Percentiles rank a stretch among this genome's conserved stretches.
Evolutionary conservation across 306 rosid species (phyloP).

Genomic region (Corylus heterophylla): DNA sequence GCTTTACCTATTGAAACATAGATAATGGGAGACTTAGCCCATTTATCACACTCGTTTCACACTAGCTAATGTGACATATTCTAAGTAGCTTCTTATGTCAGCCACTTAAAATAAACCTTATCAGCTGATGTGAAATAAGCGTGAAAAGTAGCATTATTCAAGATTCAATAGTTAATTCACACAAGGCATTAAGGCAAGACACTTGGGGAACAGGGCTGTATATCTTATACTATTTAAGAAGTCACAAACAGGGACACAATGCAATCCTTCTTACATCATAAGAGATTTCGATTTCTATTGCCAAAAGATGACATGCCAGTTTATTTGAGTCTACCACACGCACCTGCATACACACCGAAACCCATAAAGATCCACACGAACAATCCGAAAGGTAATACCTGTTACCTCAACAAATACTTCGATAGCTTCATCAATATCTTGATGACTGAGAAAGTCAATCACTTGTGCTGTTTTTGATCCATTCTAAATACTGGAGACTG

Average conservation of each 20-base stretch:
- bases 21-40: no score
- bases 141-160: no score
- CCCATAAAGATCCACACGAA: conserved; percentile 10
- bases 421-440: conserved; percentile 1
- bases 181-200: neutral
- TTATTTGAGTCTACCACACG: neutral
- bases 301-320: conserved; percentile 20
- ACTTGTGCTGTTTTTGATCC: conserved; percentile 88
- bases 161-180: neutral
- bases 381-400: conserved; percentile 10
- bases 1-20: no score
- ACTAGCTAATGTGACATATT: no score
- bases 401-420: neutral
- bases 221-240: neutral
- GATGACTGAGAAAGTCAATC: conserved; percentile 50
- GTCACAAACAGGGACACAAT: conserved; percentile 3
- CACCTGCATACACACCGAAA: neutral
- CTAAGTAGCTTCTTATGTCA: no score
- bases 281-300: conserved; percentile 4
- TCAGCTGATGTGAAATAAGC: no score
- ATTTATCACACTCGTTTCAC: no score
- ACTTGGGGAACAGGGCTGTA: neutral
- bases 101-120: no score
- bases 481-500: conserved; percentile 68
- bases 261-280: neutral